Evolutionary conservation across 179 eudicot genomes (phyloP).

Genomic region (Corrigiola litoralis): DNA sequence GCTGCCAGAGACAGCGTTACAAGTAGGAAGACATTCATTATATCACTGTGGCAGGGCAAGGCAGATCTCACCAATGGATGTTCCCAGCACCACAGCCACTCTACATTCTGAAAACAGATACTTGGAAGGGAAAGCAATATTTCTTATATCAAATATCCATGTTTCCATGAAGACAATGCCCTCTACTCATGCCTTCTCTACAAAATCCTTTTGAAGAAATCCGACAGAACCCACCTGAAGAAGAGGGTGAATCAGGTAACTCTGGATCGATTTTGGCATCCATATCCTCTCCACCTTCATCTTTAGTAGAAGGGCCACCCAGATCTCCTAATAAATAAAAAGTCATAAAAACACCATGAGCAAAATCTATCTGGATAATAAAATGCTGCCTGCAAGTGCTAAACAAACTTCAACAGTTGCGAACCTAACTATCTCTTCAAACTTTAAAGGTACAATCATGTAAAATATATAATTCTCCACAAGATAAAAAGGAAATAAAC

Average conservation of each 20-base stretch:
- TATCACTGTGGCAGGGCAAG: conserved; percentile 64
- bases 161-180: conserved; percentile 63
- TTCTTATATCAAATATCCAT: conserved; percentile 65
- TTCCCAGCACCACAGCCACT: conserved; percentile 89
- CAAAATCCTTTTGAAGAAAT: conserved; percentile 94
- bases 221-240: conserved; percentile 99
- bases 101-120: conserved; percentile 67
- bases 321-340: conserved; percentile 55
- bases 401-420: background rate
- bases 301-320: conserved; percentile 71
- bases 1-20: conserved; percentile 59
- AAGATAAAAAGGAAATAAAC: too few relatives aligned
- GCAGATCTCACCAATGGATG: conserved; percentile 66
- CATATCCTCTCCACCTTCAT: conserved; percentile 66
- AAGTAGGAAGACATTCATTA: conserved; percentile 67
- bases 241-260: conserved; percentile 87
- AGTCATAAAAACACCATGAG: background rate
- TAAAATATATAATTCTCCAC: too few relatives aligned
- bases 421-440: background rate
- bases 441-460: too few relatives aligned
- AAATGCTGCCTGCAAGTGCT: too few relatives aligned
- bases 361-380: conserved; percentile 3
- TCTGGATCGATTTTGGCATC: conserved; percentile 54
- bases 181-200: conserved; percentile 88
- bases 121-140: conserved; percentile 66